Base-by-base conservation (phyloP, 805 yeast genomes). In the Saccharomycopsis synnaedendra region DNA sequence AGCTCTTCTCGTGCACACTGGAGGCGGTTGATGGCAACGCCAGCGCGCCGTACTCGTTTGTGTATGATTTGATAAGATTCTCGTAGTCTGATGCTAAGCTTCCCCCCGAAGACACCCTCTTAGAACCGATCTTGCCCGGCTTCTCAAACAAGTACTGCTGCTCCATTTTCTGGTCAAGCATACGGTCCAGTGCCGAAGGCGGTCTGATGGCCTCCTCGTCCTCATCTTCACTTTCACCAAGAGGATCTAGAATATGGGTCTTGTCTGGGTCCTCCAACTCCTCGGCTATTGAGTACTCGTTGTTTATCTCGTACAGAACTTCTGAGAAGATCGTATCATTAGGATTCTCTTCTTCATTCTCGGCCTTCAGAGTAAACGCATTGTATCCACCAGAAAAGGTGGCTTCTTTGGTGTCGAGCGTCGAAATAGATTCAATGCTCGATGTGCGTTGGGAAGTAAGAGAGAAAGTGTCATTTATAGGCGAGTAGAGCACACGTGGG, bases 401-500 rank as follows among this genome's bases (percentile, higher is more conserved):
- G 30, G 31, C 32, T n/a, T 45, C 44, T 36, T 46, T 48, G 28
- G 33, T 38, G 5, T 45, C 52, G n/a, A 46, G 32, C 6, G 47
- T 46, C 9, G 52, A 49, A 5, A 49, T 36, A 4, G 52, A 31
- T 5, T 49, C 52, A 27, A 46, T n/a, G 36, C 49, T 46, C 3
- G 52, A 42, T 37, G 35, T 48, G 30, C 29, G 40, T n/a, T 45
- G 30, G 3, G 49, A 40, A 4, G 43, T 19, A n/a, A 42, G 30
- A 31, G 53, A 47, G 28, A 50, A 44, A 9, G 53, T 46, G 40
- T 46, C 49, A 34, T 47, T 50, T 9, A 50, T 46, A 6, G 53
- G 51, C 3, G 53, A 50, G 39, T 50, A 50, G 6, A 43, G 33
- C 11, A 40, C 31, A 4, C 32, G 5, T 4, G 45, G 48, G 28